Evolutionary conservation across 2,329 filamentous ascomycete species (phyloP).

Genomic region (Stemphylium vesicarium): DNA sequence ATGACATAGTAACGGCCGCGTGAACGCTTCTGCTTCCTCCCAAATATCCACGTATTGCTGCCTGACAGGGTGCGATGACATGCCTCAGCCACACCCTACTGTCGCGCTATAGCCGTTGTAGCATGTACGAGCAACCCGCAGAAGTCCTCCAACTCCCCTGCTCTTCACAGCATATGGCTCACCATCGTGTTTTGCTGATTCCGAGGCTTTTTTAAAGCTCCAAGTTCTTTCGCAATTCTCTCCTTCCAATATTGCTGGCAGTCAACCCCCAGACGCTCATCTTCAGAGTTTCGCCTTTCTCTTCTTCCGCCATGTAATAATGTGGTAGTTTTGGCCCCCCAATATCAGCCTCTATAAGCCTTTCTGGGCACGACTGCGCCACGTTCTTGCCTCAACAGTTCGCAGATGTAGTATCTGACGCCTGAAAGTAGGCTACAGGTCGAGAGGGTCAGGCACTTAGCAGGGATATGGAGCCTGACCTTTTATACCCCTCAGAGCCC

Average conservation of each 20-base stretch:
- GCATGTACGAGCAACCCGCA: not conserved
- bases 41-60: conserved; percentile 1
- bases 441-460: not conserved
- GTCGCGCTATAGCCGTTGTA: conserved; percentile 3
- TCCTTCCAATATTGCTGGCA: too few species aligned
- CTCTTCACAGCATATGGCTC: not conserved
- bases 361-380: conserved; percentile 11
- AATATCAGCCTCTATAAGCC: conserved; percentile 3
- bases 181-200: not conserved
- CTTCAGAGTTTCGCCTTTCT: not conserved
- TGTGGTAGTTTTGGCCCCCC: conserved; percentile 2
- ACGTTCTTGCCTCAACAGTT: conserved; percentile 18
- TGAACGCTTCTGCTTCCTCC: not conserved
- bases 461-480: not conserved
- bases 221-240: not conserved
- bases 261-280: not conserved
- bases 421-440: conserved; percentile 11
- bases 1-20: conserved; percentile 2
- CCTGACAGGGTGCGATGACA: conserved; percentile 10
- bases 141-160: not conserved
- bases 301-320: not conserved
- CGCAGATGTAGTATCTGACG: not conserved
- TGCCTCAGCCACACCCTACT: conserved; percentile 7
- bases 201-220: too few species aligned
- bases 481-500: conserved; percentile 1